Percentiles rank a stretch among this genome's conserved stretches.
Evolutionary conservation across 2,329 filamentous ascomycete genomes (phyloP).

Genomic region (Xylariaceae sp.): DNA sequence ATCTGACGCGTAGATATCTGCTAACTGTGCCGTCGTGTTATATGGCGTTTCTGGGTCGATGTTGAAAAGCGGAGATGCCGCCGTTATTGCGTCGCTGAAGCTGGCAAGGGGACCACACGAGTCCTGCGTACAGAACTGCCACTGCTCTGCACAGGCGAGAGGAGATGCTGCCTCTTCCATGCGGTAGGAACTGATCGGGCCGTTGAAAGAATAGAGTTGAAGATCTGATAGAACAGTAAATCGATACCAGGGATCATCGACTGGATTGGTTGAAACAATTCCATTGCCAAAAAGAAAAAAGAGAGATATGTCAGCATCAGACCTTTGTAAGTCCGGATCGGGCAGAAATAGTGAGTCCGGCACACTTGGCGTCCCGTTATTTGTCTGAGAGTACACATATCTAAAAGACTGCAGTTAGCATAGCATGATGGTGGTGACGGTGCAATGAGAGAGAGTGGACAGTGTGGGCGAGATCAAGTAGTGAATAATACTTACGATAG

Average conservation of each 20-base stretch:
- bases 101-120: not conserved
- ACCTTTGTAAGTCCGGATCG: too few species aligned
- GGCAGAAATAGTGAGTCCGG: too few species aligned
- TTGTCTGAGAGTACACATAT: too few species aligned
- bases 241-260: constrained; percentile 3
- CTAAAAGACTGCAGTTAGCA: too few species aligned
- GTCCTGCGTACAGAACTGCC: constrained; percentile 2
- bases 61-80: not conserved
- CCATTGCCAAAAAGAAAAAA: constrained; percentile 2
- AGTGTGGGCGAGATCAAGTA: too few species aligned
- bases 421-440: too few species aligned
- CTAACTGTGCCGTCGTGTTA: not conserved
- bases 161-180: constrained; percentile 4
- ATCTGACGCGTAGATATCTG: not conserved
- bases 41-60: not conserved
- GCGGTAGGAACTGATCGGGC: not conserved
- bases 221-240: not conserved
- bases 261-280: not conserved
- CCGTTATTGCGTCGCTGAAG: not conserved
- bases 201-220: not conserved
- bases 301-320: not conserved
- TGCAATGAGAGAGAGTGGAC: too few species aligned
- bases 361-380: too few species aligned
- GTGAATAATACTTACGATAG: too few species aligned
- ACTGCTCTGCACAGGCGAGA: constrained; percentile 4